Evolutionary conservation across 176 grass and related monocot genomes (phyloP), one percentile per base, ranked within the genome.

Genomic region (Calamus simplicifolius): DNA sequence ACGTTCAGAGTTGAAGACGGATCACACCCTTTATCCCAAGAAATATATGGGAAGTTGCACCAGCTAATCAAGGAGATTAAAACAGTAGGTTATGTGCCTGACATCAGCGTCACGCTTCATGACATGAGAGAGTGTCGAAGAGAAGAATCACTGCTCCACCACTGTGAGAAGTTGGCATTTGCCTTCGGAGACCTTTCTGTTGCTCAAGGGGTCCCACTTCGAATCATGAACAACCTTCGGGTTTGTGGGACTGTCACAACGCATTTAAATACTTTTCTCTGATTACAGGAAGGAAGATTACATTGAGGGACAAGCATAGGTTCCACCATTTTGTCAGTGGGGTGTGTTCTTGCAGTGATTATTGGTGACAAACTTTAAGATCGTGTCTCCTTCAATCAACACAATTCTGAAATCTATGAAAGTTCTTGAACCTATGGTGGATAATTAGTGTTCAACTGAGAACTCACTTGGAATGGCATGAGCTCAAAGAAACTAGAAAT

Each of bases 161-260:
- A 81, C 60, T 75, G 78, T 18, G 71, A 81, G 61, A 81, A 81
- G 25, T 48, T 81, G 59, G 66, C 78, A 3, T 81, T 81, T 54
- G 71, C 71, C 69, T 81, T 81, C 53, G 71, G 78, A 27, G 78
- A 81, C 50, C 56, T 81, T 48, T 35, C 18, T 49, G 17, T 71
- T 54, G 54, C 66, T 70, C 19, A 43, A 59, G 59, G 59, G 51
- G 59, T 48, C 21, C 59, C 71, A 13, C 66, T 81, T 18, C 66
- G 59, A 52, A 69, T 75, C 59, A 81, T 81, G 78, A 81, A 81
- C 65, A 74, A 78, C 61, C 61, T 78, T 58, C 68, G 54, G 35
- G 65, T 69, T 50, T 80, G 78, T 64, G 71, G 71, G 78, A 80
- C 58, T 80, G 78, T 23, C 68, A 78, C 58, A 48, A 52, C 35